Evolutionary conservation across 139 green algal species (phyloP), one percentile per base, ranked within the genome.

Genomic region (Microglena sp.): DNA sequence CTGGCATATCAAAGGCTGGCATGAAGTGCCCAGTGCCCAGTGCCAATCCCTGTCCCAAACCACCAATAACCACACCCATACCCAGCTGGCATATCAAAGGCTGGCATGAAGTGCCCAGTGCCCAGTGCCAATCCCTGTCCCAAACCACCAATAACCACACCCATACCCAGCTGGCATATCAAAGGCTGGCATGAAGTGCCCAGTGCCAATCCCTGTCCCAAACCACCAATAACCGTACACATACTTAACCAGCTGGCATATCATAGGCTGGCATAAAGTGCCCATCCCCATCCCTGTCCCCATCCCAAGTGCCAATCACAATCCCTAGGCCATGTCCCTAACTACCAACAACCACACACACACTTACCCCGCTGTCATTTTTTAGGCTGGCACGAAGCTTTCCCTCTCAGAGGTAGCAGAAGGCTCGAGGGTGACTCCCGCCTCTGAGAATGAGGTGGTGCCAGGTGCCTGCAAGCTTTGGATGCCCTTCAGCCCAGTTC

Each of bases 321-420:
- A 5, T 15, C 11, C n/a, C 6, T 22, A 22, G 28, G 55, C 7
- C 28, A 5, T 40, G 55, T 30, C n/a, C n/a, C n/a, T n/a, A n/a
- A n/a, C n/a, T n/a, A n/a, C n/a, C n/a, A n/a, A n/a, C n/a, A n/a
- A n/a, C n/a, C n/a, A n/a, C n/a, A n/a, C n/a, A 24, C 21, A 6
- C 24, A 60, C 53, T 60, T 26, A 60, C 53, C n/a, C n/a, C n/a
- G 27, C 31, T 8, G 53, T 8, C n/a, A 28, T 26, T 33, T 22
- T 60, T 22, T 60, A 60, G 24, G 53, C n/a, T 7, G 53, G 53
- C 18, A 60, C 7, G 8, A 60, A 60, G 53, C 53, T 8, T 7
- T 33, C 21, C 11, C 11, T 15, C 18, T 26, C 53, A 33, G 18
- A 33, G 8, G 53, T 33, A 60, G 53, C 24, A 60, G 43, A 64